Base-by-base conservation (phyloP, 768 basidiomycete species). In the Pseudohyphozyma bogoriensis region DNA sequence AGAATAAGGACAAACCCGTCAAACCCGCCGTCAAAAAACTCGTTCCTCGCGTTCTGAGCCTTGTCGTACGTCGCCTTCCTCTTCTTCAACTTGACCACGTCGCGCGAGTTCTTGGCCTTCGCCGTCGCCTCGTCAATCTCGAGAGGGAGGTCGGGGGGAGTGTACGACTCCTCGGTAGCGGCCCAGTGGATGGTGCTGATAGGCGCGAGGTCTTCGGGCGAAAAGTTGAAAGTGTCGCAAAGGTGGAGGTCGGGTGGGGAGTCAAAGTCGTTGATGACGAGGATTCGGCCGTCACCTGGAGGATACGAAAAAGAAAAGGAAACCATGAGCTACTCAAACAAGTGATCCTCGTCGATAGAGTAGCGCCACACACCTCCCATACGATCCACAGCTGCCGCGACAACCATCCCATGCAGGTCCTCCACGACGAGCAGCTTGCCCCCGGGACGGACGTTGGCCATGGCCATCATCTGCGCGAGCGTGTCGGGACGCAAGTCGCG, bases 201-300 rank as follows among this genome's bases (percentile, higher is more conserved):
- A 49, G 74, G 75, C 15, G 84, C 78, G 7, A 79, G 73, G 22
- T 78, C 76, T n/a, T 79, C 69, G 40, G 80, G 76, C 18, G 80
- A 76, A 70, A 91, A 89, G 74, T 97, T 97, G 88, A 97, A 89
- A 60, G 85, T 78, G 4, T 78, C 76, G 71, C 90, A 73, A 26
- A 90, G 80, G 16, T 87, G 86, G 73, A 89, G 93, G 44, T 89
- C 85, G 10, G 95, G 93, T 8, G 93, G 91, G 16, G 87, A 89
- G 68, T 96, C 93, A 35, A 84, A 81, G 63, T 92, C 88, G 66
- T 85, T 87, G 63, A 99, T 83, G 2, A 86, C 83, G 63, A 96
- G 77, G 13, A 97, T 75, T 53, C 82, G 80, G 24, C 93, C 95
- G 68, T 83, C 76, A 31, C 87, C 90, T 89, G 66, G 33, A n/a